Conservation (phyloP, 345 rosid genomes). For the Eucalyptus microcorys region DNA sequence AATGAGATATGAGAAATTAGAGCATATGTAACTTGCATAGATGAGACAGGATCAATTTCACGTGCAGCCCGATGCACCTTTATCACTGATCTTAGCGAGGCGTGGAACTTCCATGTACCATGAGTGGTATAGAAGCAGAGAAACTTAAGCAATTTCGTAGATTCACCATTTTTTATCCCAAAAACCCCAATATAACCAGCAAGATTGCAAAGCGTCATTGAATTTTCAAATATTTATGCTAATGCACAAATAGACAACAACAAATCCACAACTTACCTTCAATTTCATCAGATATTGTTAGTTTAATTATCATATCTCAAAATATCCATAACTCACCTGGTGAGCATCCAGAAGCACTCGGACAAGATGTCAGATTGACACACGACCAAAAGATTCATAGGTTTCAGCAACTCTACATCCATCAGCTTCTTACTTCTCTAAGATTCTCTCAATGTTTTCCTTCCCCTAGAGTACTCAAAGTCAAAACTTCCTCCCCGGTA, state of each 20-base stretch:
- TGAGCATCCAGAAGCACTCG: conserved; percentile 75
- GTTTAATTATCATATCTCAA: neutral
- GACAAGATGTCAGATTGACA: conserved; percentile 59
- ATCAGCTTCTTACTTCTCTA: conserved; percentile 26
- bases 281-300: neutral
- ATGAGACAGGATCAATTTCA: neutral
- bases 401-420: conserved; percentile 26
- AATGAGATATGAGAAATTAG: neutral
- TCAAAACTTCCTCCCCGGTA: neutral
- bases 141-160: neutral
- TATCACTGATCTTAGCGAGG: neutral
- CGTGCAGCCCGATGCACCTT: neutral
- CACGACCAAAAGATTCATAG: conserved; percentile 34
- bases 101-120: neutral
- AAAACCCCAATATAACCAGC: neutral
- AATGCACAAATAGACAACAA: neutral
- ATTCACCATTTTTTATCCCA: neutral
- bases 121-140: neutral
- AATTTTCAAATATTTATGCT: neutral
- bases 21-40: neutral
- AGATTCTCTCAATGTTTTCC: conserved; percentile 48
- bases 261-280: neutral
- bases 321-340: conserved; percentile 37
- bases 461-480: conserved; percentile 25
- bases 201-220: neutral